These are phyloP conservation scores for Taphrina wiesneri DNA, from an alignment of 1,139 yeast species.

Conservation along the genomic window DNA sequence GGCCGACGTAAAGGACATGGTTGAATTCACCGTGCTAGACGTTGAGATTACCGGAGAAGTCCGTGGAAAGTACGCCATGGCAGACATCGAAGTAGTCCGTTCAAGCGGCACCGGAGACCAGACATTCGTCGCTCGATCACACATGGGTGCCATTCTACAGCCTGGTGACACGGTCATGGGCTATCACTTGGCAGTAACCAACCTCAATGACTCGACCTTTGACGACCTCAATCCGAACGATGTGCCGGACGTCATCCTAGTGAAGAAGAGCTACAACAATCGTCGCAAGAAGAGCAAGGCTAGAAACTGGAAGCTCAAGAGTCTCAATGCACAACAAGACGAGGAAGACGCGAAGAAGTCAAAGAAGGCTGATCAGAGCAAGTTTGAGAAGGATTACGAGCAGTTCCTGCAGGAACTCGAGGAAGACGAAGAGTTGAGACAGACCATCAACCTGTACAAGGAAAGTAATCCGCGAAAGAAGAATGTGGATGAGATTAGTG, in stretches of 20 bases:
- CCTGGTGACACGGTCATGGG: constrained; percentile 97
- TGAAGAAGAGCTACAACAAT: constrained; percentile 75
- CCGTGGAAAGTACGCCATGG: constrained; percentile 78
- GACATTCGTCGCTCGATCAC: constrained; percentile 79
- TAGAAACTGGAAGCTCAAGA: constrained; percentile 93
- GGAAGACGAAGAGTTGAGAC: constrained; percentile 94
- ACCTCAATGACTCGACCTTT: constrained; percentile 82
- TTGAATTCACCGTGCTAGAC: constrained; percentile 89
- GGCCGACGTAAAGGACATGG: constrained; percentile 71
- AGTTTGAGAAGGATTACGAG: constrained; percentile 94
- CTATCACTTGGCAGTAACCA: constrained; percentile 76
- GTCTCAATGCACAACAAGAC: constrained; percentile 91
- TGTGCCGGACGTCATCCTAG: constrained; percentile 82
- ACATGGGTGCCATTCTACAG: constrained; percentile 87
- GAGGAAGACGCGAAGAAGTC: constrained; percentile 71
- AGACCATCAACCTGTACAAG: constrained; percentile 81
- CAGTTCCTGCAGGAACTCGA: constrained; percentile 94
- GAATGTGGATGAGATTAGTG: constrained; percentile 49
- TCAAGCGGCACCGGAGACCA: constrained; percentile 78
- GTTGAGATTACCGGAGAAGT: constrained; percentile 89
- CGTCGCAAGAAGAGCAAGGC: constrained; percentile 74
- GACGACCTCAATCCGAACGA: constrained; percentile 64
- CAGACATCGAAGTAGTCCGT: constrained; percentile 87
- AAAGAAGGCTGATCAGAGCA: constrained; percentile 80
- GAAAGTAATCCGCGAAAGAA: constrained; percentile 46